A percentile compares a stretch with the other conserved stretches of the same genome.
phyloP scores from a whole-genome alignment of 352 stramenopile genomes.

The Pythium graminicola region DNA sequence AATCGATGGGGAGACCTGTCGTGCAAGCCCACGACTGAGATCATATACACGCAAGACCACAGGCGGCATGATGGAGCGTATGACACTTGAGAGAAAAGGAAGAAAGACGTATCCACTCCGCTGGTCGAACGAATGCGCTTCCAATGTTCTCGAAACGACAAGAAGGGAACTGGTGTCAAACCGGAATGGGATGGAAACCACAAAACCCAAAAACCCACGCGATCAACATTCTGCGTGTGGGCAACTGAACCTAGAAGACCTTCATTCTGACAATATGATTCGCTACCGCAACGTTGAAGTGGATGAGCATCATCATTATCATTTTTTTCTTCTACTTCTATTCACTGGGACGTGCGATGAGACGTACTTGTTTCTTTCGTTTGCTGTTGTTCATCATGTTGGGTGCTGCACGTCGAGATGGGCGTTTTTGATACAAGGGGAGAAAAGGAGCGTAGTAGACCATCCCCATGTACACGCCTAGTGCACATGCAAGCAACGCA shows the following conservation, averaged over 20 bases:
- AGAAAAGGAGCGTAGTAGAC: slow-evolving; percentile 16
- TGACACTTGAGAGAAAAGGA: not conserved
- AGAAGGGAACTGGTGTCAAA: no score
- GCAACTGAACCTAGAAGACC: not conserved
- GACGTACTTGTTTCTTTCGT: slow-evolving; percentile 18
- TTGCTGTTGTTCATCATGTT: slow-evolving; percentile 10
- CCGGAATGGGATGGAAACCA: not conserved
- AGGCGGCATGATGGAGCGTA: not conserved
- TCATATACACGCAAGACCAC: slow-evolving; percentile 95
- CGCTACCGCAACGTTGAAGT: slow-evolving; percentile 4
- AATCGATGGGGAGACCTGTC: slow-evolving; percentile 79
- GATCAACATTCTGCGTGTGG: not conserved
- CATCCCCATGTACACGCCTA: slow-evolving; percentile 18
- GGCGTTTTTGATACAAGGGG: not conserved
- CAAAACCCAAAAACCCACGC: slow-evolving; percentile 9
- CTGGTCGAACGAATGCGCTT: no score
- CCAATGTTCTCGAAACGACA: slow-evolving; percentile 7
- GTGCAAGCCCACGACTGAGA: slow-evolving; percentile 90
- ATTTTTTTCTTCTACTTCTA: not conserved
- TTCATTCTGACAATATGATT: slow-evolving; percentile 8
- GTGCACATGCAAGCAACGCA: slow-evolving; percentile 8
- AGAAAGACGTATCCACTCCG: no score
- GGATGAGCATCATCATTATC: not conserved
- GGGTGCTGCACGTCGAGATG: not conserved
- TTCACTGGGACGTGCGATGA: slow-evolving; percentile 1